Conservation (phyloP, 495 filamentous ascomycete species). For the Aspergillus baeticus region DNA sequence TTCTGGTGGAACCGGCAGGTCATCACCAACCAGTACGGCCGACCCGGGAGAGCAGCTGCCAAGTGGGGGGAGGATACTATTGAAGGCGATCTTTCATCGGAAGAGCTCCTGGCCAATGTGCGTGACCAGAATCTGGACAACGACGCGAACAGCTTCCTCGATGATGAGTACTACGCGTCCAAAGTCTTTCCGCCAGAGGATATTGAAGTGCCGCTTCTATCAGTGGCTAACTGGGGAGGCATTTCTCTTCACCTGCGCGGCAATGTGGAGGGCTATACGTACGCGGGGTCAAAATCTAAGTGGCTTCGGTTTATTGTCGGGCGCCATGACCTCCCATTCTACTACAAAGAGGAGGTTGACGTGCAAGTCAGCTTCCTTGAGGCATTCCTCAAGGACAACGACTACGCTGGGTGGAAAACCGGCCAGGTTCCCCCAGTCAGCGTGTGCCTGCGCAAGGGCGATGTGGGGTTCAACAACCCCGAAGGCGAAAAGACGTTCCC, state of each 20-base stretch:
- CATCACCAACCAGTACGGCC: constrained; percentile 55
- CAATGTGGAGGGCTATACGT: constrained; percentile 58
- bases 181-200: constrained; percentile 52
- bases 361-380: constrained; percentile 58
- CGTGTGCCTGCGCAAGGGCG: constrained; percentile 51
- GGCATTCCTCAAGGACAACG: constrained; percentile 59
- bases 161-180: constrained; percentile 54
- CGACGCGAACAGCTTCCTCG: constrained; percentile 43
- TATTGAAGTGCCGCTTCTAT: constrained; percentile 58
- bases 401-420: constrained; percentile 52
- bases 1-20: constrained; percentile 61
- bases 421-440: constrained; percentile 41
- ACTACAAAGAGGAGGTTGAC: constrained; percentile 57
- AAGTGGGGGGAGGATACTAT: constrained; percentile 46
- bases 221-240: constrained; percentile 63
- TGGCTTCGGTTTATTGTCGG: constrained; percentile 62
- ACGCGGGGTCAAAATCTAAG: constrained; percentile 57
- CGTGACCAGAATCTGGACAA: constrained; percentile 57
- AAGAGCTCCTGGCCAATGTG: constrained; percentile 45
- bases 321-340: constrained; percentile 64
- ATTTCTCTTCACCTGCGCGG: constrained; percentile 61
- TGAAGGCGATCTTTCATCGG: constrained; percentile 51
- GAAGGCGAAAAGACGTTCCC: constrained; percentile 42
- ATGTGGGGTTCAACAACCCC: constrained; percentile 54
- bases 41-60: constrained; percentile 9